Evolutionary conservation across 2,329 filamentous ascomycete genomes (phyloP).

Genomic region (Biscogniauxia marginata): DNA sequence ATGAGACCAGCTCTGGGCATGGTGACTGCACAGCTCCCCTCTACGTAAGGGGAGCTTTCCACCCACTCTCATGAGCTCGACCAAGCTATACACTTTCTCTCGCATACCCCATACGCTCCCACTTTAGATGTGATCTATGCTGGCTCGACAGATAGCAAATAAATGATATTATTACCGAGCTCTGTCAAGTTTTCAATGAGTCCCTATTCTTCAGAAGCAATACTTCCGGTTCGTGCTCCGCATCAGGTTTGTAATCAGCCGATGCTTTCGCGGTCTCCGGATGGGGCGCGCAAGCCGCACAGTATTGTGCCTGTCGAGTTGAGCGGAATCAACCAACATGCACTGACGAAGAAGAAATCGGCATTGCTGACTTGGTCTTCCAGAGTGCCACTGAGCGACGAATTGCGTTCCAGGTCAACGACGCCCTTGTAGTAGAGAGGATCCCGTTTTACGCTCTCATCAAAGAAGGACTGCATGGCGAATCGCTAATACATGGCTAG

Average conservation of each 20-base stretch:
- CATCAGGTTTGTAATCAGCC: not conserved
- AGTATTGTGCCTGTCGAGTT: conserved; percentile 8
- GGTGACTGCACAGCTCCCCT: too few relatives aligned
- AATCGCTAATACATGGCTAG: conserved; percentile 10
- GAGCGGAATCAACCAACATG: conserved; percentile 10
- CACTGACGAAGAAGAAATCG: conserved; percentile 3
- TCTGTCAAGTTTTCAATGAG: not conserved
- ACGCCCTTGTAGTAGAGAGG: conserved; percentile 6
- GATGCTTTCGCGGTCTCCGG: too few relatives aligned
- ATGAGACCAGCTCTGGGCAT: too few relatives aligned
- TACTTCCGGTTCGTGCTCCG: not conserved
- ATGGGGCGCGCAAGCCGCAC: not conserved
- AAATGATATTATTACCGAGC: too few relatives aligned
- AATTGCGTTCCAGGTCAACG: not conserved
- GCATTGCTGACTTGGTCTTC: not conserved
- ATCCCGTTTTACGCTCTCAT: conserved; percentile 1
- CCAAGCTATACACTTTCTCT: too few relatives aligned
- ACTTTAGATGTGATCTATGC: too few relatives aligned
- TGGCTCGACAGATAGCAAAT: too few relatives aligned
- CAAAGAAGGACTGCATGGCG: conserved; percentile 9
- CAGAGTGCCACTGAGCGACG: not conserved
- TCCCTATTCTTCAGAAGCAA: not conserved
- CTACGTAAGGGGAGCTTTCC: too few relatives aligned
- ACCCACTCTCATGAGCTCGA: too few relatives aligned
- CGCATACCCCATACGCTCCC: too few relatives aligned